Evolutionary conservation across 345 rosid genomes (phyloP), one percentile per base, ranked within the genome.

Genomic region (Toxicodendron radicans): DNA sequence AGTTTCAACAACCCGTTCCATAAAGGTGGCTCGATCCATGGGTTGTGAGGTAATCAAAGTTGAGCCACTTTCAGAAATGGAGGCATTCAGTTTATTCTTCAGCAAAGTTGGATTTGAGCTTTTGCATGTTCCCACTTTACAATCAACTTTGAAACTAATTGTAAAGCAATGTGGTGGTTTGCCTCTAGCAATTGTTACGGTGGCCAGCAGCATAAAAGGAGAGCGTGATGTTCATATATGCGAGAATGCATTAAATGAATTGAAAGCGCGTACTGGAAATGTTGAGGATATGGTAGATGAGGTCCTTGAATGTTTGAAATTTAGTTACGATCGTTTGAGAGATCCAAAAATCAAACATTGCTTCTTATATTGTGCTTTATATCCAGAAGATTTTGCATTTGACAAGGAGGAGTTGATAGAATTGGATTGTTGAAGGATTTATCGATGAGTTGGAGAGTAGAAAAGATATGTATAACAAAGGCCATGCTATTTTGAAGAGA

Each of bases 311-410:
- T 0, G 12, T 8, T 46, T 46, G 51, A 46, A 46, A 46, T 46
- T 46, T 13, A 46, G 11, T 46, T 46, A 46, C 13, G 51, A 46
- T 79, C 46, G 35, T 75, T 18, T 30, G 7, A 7, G 35, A 16
- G 23, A 12, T 75, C 4, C 38, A 27, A 53, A 68, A 11, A n/a
- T 74, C 0, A 73, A 58, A 27, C 49, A 43, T 0, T 74, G 84
- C 58, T 76, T 85, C 57, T 32, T 78, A 0, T 60, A 5, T n/a
- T 78, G 68, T 18, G 72, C 78, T 16, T 49, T 81, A 23, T 79
- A 32, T 66, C 78, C 77, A 4, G 70, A 65, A 18, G 74, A 70
- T 23, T 68, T 4, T 11, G 18, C 41, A n/a, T 24, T 71, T 20
- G 5, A 3, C 0, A 81, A 58, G 17, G 66, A 58, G 0, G 73